Conservation (phyloP, 768 basidiomycete species). For the Boletus pseudopeckii region DNA sequence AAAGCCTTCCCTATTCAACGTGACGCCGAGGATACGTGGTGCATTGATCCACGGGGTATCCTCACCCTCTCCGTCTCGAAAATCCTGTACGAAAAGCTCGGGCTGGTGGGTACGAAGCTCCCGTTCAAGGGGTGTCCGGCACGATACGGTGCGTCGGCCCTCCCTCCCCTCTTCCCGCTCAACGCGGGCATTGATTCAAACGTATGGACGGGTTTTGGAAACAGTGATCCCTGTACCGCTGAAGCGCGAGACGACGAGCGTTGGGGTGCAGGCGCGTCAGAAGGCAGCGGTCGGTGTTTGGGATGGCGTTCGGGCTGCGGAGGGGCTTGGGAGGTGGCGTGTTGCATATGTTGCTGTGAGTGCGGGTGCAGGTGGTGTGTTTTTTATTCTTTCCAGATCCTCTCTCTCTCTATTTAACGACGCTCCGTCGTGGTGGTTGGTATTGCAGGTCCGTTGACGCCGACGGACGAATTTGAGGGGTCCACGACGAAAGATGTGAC, state of each 20-base stretch:
- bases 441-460: neutral
- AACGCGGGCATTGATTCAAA: no score
- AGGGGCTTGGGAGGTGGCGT: conserved; percentile 41
- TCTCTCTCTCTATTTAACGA: neutral
- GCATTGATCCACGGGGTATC: conserved; percentile 59
- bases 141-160: conserved; percentile 42
- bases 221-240: conserved; percentile 50
- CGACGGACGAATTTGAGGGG: neutral
- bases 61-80: conserved; percentile 56
- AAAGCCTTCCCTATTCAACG: conserved; percentile 33
- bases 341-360: conserved; percentile 33
- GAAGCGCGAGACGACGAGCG: conserved; percentile 37
- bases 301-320: conserved; percentile 43
- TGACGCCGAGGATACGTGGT: conserved; percentile 59
- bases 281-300: conserved; percentile 43
- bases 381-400: neutral
- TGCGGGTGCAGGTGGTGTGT: conserved; percentile 30
- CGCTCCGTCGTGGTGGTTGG: neutral
- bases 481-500: conserved; percentile 14
- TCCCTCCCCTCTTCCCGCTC: no score
- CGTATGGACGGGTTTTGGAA: neutral
- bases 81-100: conserved; percentile 57
- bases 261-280: conserved; percentile 36
- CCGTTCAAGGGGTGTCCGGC: conserved; percentile 51
- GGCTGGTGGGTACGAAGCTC: conserved; percentile 53